Evolutionary conservation across 495 filamentous ascomycete species (phyloP), one percentile per base, ranked within the genome.

Genomic region (Penicillium coprophilum): DNA sequence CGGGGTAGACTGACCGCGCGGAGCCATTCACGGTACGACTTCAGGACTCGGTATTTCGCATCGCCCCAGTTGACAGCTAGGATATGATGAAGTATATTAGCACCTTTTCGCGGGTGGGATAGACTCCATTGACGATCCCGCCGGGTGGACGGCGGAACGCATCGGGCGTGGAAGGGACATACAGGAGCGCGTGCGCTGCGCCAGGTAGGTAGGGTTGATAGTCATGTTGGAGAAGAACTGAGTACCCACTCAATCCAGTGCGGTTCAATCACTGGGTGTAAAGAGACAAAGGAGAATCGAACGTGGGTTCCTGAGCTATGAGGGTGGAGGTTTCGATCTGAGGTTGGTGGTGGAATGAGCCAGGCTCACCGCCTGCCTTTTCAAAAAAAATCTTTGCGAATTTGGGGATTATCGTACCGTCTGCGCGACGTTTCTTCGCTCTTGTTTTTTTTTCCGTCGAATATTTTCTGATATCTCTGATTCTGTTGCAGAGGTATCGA

Each of bases 121-220:
- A 15, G 40, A 21, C 47, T 45, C 53, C 56, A 60, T 63, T 63
- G 57, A 48, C 43, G 57, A 31, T 49, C 40, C 56, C 40, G 34
- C 50, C 40, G 50, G 36, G 50, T 24, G 47, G 58, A 53, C 53
- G 44, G 55, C 65, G 63, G 61, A 62, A 62, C 23, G 49, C 54
- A 41, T 64, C 63, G 60, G 60, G 27, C 23, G 48, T 27, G 62
- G 63, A 44, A 47, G 50, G 56, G 50, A 84, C 91, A 70, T 80
- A 97, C 94, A 98, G 64, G 89, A 82, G 72, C 91, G 87, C 69
- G 92, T 96, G 71, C 84, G 85, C 75, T 90, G 84, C 60, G 94
- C 93, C 55, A 97, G 89, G 76, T 90, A 87, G 55, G 94, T 97
- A 41, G 94, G 91, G 76, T 94, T 89, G 75, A 97, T 93, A 39